Conservation (phyloP, 768 basidiomycete species). For the Amyloporia xantha region DNA sequence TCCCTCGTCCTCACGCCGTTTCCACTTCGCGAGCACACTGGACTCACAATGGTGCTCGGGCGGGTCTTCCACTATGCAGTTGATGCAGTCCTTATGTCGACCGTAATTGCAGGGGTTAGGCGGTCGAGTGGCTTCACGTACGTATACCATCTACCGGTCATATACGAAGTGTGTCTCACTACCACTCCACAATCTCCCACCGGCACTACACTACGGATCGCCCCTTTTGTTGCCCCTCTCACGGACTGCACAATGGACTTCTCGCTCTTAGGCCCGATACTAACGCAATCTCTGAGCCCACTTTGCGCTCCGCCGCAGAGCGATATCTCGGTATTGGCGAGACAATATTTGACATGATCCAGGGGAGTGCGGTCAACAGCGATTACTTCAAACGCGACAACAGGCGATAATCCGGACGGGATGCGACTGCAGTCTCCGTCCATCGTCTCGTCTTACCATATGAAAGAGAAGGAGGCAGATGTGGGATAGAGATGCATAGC, state of each 20-base stretch:
- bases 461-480: not conserved
- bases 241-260: too few relatives aligned
- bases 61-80: conserved; percentile 75
- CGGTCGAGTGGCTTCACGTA: conserved; percentile 87
- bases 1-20: not conserved
- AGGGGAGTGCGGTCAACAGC: conserved; percentile 83
- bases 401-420: conserved; percentile 32
- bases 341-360: conserved; percentile 78
- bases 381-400: conserved; percentile 65
- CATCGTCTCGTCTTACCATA: not conserved
- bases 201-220: too few relatives aligned
- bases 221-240: not conserved
- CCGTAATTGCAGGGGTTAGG: conserved; percentile 85
- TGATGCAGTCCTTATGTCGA: conserved; percentile 82
- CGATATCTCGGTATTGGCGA: conserved; percentile 84
- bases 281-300: conserved; percentile 66
- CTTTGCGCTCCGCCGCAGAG: conserved; percentile 68
- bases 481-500: not conserved
- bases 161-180: not conserved
- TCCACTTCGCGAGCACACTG: too few relatives aligned
- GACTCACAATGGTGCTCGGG: conserved; percentile 48
- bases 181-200: not conserved
- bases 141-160: conserved; percentile 29
- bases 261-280: conserved; percentile 65
- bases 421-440: too few relatives aligned